Conservation (phyloP, 176 grass and related monocot genomes). For the Oryza rufipogon region DNA sequence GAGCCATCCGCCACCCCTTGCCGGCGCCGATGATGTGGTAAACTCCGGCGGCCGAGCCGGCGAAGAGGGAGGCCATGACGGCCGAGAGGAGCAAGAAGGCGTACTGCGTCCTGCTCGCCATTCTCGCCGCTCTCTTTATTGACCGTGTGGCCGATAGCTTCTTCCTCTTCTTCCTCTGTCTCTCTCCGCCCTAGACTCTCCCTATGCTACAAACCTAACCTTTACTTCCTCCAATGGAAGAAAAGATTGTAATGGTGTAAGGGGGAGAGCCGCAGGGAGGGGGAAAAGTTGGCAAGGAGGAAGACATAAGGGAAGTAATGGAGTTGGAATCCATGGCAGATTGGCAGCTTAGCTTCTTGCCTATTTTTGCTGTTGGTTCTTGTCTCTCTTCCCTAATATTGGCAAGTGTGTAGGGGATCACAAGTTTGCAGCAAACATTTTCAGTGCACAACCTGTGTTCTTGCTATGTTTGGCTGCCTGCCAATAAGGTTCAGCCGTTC, state of each 20-base stretch:
- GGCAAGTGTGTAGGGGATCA: slow-evolving; percentile 26
- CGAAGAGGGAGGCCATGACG: slow-evolving; percentile 50
- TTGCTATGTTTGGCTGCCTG: slow-evolving; percentile 40
- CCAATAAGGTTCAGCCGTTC: neutral
- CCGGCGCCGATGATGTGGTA: slow-evolving; percentile 88
- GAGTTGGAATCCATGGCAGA: neutral
- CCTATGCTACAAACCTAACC: slow-evolving; percentile 27
- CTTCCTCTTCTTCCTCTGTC: neutral
- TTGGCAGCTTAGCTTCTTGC: neutral
- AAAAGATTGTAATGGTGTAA: slow-evolving; percentile 32
- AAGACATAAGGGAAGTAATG: neutral
- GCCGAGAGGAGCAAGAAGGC: slow-evolving; percentile 49
- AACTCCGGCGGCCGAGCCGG: slow-evolving; percentile 48
- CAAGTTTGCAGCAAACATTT: neutral
- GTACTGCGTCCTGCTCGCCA: slow-evolving; percentile 37
- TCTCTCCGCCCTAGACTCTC: neutral
- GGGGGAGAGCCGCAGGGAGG: neutral
- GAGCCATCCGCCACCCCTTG: slow-evolving; percentile 78
- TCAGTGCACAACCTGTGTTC: neutral
- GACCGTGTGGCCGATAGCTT: neutral
- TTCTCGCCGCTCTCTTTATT: neutral
- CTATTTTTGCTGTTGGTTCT: slow-evolving; percentile 38
- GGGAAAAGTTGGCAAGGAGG: neutral
- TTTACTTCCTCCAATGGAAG: slow-evolving; percentile 27
- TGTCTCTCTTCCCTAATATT: slow-evolving; percentile 41